These are phyloP conservation scores for Limonium bicolor DNA, from an alignment of 148 eudicot genomes.

Conservation along the genomic window DNA sequence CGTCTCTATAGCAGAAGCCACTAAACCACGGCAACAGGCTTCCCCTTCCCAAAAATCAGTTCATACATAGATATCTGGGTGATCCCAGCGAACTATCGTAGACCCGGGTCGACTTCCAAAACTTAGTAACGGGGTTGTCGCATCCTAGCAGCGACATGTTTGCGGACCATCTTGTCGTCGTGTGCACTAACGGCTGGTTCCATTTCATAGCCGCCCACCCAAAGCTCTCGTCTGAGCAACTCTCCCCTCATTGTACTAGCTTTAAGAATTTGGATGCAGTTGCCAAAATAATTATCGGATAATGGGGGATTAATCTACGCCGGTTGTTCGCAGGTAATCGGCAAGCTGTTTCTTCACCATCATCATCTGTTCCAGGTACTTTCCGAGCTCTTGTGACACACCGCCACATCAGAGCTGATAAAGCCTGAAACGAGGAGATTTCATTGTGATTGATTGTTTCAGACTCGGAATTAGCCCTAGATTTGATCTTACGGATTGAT, in stretches of 20 bases:
- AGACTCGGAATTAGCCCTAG: conserved; percentile 13
- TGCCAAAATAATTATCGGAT: conserved; percentile 14
- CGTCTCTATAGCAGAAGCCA: neutral
- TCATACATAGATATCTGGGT: conserved; percentile 12
- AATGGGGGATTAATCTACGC: conserved; percentile 16
- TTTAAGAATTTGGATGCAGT: neutral
- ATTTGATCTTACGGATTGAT: conserved; percentile 9
- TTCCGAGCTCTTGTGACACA: conserved; percentile 14
- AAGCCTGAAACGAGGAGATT: conserved; percentile 14
- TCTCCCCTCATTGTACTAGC: neutral
- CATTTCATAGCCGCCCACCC: conserved; percentile 14
- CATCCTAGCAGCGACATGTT: conserved; percentile 1
- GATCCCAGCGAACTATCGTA: conserved; percentile 3
- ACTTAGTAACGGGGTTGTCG: neutral
- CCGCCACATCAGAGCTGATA: conserved; percentile 21
- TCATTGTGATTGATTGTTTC: neutral
- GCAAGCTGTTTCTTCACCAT: conserved; percentile 4
- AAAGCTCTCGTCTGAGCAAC: conserved; percentile 3
- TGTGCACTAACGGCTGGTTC: conserved; percentile 6
- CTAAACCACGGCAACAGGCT: conserved; percentile 7
- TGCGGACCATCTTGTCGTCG: neutral
- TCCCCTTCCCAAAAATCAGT: conserved; percentile 12
- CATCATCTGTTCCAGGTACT: too few relatives aligned
- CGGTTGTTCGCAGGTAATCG: conserved; percentile 8
- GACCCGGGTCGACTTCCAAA: neutral